A percentile compares a stretch with the other conserved stretches of the same genome.
Conservation (phyloP, 2,329 filamentous ascomycete genomes). For the Aspergillus glaucus region DNA sequence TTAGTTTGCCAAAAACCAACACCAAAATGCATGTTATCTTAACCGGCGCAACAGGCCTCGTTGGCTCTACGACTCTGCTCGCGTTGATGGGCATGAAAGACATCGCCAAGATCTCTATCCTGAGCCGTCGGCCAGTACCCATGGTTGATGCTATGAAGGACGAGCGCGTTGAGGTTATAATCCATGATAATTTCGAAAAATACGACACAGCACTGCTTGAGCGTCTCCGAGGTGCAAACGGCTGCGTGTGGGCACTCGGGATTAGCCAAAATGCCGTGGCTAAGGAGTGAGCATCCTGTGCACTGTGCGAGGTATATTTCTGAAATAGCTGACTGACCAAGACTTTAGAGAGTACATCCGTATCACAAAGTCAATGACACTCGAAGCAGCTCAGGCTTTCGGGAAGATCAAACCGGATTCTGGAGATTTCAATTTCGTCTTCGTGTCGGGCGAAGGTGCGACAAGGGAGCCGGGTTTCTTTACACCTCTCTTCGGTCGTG, state of each 20-base stretch:
- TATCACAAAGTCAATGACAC: constrained; percentile 61
- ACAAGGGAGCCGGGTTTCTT: constrained; percentile 45
- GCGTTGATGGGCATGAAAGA: constrained; percentile 45
- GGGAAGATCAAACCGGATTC: constrained; percentile 41
- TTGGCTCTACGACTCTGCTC: constrained; percentile 56
- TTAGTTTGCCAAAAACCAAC: no score
- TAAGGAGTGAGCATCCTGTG: constrained; percentile 43
- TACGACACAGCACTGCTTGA: constrained; percentile 52
- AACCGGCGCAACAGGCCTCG: constrained; percentile 60
- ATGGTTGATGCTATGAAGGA: constrained; percentile 46
- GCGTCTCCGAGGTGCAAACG: constrained; percentile 57
- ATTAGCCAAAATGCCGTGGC: constrained; percentile 54
- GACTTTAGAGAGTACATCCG: constrained; percentile 51
- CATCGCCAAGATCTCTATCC: constrained; percentile 49
- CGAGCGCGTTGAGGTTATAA: constrained; percentile 54
- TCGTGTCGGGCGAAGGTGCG: constrained; percentile 52
- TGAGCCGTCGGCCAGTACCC: constrained; percentile 58
- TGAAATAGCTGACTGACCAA: not conserved
- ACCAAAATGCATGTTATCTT: constrained; percentile 47
- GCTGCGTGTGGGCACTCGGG: constrained; percentile 68
- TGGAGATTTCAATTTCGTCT: constrained; percentile 58
- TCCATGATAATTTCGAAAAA: constrained; percentile 60
- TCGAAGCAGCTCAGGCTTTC: constrained; percentile 59
- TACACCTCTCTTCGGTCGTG: constrained; percentile 52
- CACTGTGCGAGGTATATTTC: no score